Conservation (phyloP, 1,284 basidiomycete genomes). For the Rhodotorula sp. region DNA sequence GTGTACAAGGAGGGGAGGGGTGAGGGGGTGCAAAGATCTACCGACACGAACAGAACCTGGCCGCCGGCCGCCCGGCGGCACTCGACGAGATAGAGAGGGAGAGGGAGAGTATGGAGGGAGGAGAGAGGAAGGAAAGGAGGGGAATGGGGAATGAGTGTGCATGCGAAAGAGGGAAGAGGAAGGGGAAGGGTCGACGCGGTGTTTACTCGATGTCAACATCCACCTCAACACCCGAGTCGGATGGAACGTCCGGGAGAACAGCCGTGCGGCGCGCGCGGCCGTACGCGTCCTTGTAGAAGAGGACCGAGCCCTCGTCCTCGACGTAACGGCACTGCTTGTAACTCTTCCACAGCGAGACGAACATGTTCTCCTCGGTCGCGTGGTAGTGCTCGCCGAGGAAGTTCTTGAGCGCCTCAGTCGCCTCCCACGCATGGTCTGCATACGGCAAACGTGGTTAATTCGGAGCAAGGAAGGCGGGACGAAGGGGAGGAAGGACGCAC, state of each 20-base stretch:
- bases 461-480: not conserved
- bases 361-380: constrained; percentile 58
- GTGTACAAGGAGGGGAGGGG: too few relatives aligned
- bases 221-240: constrained; percentile 44
- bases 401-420: constrained; percentile 80
- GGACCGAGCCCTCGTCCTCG: constrained; percentile 84
- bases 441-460: not conserved
- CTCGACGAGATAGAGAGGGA: not conserved
- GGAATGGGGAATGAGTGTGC: not conserved
- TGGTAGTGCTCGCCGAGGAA: constrained; percentile 51
- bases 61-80: not conserved
- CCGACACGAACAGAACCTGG: not conserved
- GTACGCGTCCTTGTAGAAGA: constrained; percentile 85
- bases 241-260: constrained; percentile 59
- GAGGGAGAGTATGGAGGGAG: not conserved
- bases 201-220: constrained; percentile 24
- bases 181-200: not conserved
- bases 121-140: not conserved
- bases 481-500: not conserved
- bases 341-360: constrained; percentile 55
- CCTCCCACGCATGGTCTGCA: constrained; percentile 78
- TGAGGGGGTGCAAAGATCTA: not conserved
- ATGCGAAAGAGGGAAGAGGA: not conserved
- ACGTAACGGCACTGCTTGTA: constrained; percentile 54
- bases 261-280: constrained; percentile 74